Evolutionary conservation across 306 rosid species (phyloP), one percentile per base, ranked within the genome.

Genomic region (Castanea sativa): DNA sequence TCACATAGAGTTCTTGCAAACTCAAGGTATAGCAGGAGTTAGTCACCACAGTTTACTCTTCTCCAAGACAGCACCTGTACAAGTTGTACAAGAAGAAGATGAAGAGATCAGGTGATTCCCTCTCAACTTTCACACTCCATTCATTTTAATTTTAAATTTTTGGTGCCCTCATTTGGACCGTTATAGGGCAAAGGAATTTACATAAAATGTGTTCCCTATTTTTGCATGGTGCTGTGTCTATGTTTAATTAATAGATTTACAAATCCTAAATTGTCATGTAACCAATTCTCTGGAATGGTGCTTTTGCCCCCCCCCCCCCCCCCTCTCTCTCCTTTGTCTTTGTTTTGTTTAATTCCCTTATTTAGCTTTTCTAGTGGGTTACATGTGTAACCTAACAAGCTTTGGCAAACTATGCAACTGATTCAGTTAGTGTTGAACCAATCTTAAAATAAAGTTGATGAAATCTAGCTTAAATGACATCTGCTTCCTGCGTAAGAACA

Each of bases 31-130:
- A 68, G 97, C 91, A 38, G 99, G 99, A 68, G 91, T 94, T 61
- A 94, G 97, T 89, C 90, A 94, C 85, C 99, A 94, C 87, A 94
- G 97, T 85, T 83, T 92, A 70, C 97, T 94, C 63, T 94, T 92
- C 82, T 91, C 97, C 75, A 92, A 94, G 86, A 65, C 97, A 58
- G 97, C 84, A 55, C 91, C 95, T 51, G 90, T 85, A 59, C 88
- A 83, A 56, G 87, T 25, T 14, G 84, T 78, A 74, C 86, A 82
- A 5, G 92, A 68, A 69, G 89, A 91, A 38, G 83, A 81, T 56
- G 87, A 90, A 87, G 74, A 83, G 53, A 75, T 79, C 38, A 87
- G 97, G 98, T 92, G 84, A 86, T 10, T 73, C 51, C 69, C 41
- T 41, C 23, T 75, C 19, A 58, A 35, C 72, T 70, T 60, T 41